Conservation (phyloP, 148 eudicot genomes). For the Heliosperma pusillum region DNA sequence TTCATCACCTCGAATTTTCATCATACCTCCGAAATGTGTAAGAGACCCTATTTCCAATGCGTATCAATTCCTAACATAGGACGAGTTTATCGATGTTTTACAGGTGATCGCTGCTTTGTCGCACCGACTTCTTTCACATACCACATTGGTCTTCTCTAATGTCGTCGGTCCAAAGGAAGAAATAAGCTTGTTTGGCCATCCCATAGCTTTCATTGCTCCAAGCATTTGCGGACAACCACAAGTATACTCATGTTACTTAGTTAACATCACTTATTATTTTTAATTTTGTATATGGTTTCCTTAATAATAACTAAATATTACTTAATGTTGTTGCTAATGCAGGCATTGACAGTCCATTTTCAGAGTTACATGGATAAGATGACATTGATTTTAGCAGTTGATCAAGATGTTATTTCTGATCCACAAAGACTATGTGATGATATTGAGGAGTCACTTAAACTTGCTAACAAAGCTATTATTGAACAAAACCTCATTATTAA, state of each 20-base stretch:
- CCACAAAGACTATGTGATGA: conserved; percentile 55
- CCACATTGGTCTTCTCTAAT: conserved; percentile 60
- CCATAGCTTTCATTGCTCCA: conserved; percentile 56
- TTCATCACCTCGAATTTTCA: too few species aligned
- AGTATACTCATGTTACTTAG: conserved; percentile 18
- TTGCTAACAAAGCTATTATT: conserved; percentile 35
- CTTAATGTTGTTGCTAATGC: conserved; percentile 1
- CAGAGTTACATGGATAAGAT: conserved; percentile 51
- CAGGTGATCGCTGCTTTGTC: conserved; percentile 31
- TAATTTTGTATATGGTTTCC: neutral
- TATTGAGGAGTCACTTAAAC: conserved; percentile 39
- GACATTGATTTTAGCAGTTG: conserved; percentile 41
- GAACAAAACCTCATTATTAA: conserved; percentile 9
- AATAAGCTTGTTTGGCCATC: conserved; percentile 56
- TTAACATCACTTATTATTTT: neutral
- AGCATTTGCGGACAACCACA: conserved; percentile 52
- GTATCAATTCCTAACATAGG: neutral
- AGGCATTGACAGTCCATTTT: conserved; percentile 59
- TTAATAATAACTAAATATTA: neutral
- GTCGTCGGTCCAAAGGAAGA: conserved; percentile 68
- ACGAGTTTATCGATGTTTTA: neutral
- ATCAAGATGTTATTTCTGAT: conserved; percentile 43
- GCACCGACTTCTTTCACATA: conserved; percentile 18
- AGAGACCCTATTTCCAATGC: neutral
- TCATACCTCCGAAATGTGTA: too few species aligned